Percentiles rank a stretch among this genome's conserved stretches.
phyloP scores from a whole-genome alignment of 116 monocot genomes.

The Trichopus zeylanicus region DNA sequence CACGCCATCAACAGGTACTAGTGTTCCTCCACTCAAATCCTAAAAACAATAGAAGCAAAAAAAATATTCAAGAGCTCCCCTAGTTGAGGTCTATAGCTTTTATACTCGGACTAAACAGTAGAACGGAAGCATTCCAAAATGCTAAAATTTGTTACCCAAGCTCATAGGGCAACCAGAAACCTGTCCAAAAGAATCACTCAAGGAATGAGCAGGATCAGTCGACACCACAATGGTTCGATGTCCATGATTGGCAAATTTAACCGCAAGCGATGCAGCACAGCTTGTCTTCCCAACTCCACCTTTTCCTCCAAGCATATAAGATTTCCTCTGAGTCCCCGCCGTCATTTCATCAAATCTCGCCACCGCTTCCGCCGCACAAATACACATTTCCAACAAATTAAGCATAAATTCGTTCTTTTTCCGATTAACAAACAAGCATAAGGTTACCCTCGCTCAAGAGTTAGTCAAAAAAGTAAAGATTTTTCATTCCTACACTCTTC shows the following conservation, averaged over 20 bases:
- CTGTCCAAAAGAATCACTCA: constrained; percentile 99
- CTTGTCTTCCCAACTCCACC: constrained; percentile 99
- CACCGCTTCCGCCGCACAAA: constrained; percentile 38
- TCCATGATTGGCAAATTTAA: constrained; percentile 95
- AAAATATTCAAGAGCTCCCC: neutral
- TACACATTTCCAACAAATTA: too few species aligned
- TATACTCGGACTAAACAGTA: neutral
- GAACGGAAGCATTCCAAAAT: neutral
- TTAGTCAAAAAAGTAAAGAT: too few species aligned
- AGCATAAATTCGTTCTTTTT: constrained; percentile 59
- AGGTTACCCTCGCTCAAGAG: too few species aligned
- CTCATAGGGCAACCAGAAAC: constrained; percentile 18
- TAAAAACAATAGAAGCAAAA: constrained; percentile 13
- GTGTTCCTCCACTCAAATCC: constrained; percentile 87
- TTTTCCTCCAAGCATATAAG: constrained; percentile 98
- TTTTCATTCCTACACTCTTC: too few species aligned
- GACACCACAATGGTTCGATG: constrained; percentile 99
- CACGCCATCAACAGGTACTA: constrained; percentile 82
- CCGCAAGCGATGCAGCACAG: constrained; percentile 94
- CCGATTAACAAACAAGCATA: constrained; percentile 2
- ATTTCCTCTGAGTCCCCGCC: constrained; percentile 62
- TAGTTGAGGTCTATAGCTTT: too few species aligned
- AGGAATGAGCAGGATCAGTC: constrained; percentile 95
- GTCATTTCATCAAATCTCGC: constrained; percentile 87
- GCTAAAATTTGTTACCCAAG: too few species aligned